These are phyloP conservation scores for Leishmania amazonensis DNA, from an alignment of 208 protist genomes.

Conservation along the genomic window DNA sequence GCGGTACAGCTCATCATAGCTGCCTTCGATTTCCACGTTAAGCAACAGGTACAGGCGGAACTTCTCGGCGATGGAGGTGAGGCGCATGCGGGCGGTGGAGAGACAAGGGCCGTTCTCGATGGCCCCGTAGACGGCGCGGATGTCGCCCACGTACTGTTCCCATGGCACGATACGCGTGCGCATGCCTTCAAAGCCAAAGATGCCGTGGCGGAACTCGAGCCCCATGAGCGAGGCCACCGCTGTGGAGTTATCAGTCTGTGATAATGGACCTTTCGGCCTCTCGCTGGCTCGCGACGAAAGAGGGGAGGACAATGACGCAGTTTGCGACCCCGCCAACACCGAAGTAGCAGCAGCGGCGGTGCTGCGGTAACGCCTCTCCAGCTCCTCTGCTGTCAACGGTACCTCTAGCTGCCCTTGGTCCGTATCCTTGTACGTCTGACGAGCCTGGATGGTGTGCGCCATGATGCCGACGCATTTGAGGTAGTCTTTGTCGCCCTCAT, in stretches of 20 bases:
- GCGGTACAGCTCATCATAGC: conserved; percentile 42
- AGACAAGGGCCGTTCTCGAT: conserved; percentile 90
- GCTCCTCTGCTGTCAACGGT: conserved; percentile 32
- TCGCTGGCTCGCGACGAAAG: not conserved
- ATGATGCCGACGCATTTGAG: conserved; percentile 76
- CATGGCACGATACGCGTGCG: conserved; percentile 67
- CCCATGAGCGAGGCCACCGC: conserved; percentile 16
- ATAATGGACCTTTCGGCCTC: not conserved
- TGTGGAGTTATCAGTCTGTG: not conserved
- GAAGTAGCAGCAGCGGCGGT: not conserved
- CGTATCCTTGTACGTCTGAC: conserved; percentile 70
- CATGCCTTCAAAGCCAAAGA: conserved; percentile 71
- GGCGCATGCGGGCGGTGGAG: conserved; percentile 71
- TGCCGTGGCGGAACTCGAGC: conserved; percentile 40
- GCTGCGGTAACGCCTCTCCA: conserved; percentile 21
- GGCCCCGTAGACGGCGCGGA: conserved; percentile 60
- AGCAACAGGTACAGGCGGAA: conserved; percentile 84
- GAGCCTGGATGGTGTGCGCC: conserved; percentile 55
- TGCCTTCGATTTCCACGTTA: conserved; percentile 71
- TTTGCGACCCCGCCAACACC: not conserved
- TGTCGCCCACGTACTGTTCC: conserved; percentile 73
- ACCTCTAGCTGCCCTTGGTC: conserved; percentile 74
- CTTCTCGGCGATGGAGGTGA: conserved; percentile 79
- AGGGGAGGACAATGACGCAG: not conserved
- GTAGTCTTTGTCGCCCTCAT: conserved; percentile 74